Evolutionary conservation across 1,284 basidiomycete species (phyloP).

Genomic region (Mrakiaceae sp.): DNA sequence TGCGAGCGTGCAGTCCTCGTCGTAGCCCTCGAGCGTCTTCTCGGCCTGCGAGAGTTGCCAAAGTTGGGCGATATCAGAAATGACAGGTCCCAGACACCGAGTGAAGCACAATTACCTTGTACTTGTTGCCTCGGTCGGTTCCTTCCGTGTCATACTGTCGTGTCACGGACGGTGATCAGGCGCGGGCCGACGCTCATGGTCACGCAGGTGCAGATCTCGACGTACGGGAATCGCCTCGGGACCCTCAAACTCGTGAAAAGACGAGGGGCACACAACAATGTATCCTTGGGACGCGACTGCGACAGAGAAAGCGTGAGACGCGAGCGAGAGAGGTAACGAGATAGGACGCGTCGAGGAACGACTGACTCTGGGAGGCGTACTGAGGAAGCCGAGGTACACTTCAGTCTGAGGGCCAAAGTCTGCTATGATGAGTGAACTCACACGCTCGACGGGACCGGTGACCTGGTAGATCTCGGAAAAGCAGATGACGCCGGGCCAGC

Average conservation of each 20-base stretch:
- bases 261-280: slow-evolving; percentile 52
- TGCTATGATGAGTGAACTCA: slow-evolving; percentile 1
- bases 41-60: slow-evolving; percentile 47
- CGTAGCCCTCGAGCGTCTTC: slow-evolving; percentile 68
- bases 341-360: background rate
- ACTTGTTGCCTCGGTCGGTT: slow-evolving; percentile 77
- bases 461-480: slow-evolving; percentile 37
- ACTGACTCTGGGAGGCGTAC: slow-evolving; percentile 28
- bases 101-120: slow-evolving; percentile 48
- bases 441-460: slow-evolving; percentile 12
- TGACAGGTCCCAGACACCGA: background rate
- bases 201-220: slow-evolving; percentile 19
- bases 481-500: slow-evolving; percentile 30
- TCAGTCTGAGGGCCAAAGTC: too few relatives aligned
- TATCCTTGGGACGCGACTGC: slow-evolving; percentile 20
- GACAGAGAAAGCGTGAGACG: background rate
- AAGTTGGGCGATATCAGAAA: background rate
- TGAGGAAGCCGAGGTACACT: background rate
- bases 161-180: background rate
- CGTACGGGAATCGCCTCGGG: slow-evolving; percentile 74
- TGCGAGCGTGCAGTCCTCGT: slow-evolving; percentile 69
- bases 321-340: slow-evolving; percentile 1
- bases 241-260: slow-evolving; percentile 76
- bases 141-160: slow-evolving; percentile 27
- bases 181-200: background rate